phyloP scores from a whole-genome alignment of 2,329 filamentous ascomycete genomes.

The Magnaporthiopsis incrustans region DNA sequence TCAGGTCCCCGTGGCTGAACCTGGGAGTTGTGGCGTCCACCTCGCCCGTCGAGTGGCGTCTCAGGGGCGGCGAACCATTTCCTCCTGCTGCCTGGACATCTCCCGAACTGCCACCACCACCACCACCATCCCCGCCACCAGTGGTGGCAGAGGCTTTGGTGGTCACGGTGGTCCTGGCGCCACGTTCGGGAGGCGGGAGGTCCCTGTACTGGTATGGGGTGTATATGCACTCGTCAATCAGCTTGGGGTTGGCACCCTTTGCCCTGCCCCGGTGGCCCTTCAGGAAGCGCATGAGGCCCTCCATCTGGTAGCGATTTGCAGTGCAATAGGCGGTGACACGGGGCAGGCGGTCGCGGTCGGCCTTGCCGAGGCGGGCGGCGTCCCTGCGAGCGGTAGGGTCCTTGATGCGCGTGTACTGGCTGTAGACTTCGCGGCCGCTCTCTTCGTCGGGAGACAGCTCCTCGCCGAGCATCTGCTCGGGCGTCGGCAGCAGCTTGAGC shows the following conservation, averaged over 20 bases:
- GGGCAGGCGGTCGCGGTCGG: conserved; percentile 78
- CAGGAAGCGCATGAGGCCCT: conserved; percentile 80
- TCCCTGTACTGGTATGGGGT: conserved; percentile 77
- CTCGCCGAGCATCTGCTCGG: conserved; percentile 38
- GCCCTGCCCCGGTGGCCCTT: conserved; percentile 68
- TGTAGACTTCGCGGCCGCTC: conserved; percentile 90
- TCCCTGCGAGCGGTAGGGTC: conserved; percentile 88
- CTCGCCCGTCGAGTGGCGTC: conserved; percentile 69
- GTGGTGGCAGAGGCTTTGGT: conserved; percentile 10
- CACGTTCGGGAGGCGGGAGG: conserved; percentile 29
- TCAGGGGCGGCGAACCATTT: conserved; percentile 13
- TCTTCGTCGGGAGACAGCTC: conserved; percentile 59
- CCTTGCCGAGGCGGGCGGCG: conserved; percentile 86
- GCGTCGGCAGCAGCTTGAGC: conserved; percentile 90
- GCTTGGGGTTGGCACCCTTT: conserved; percentile 75
- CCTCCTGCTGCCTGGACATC: too few species aligned
- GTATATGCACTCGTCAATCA: conserved; percentile 97
- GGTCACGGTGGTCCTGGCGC: conserved; percentile 19
- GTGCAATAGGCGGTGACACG: conserved; percentile 96
- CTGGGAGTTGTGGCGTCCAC: conserved; percentile 50
- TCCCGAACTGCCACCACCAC: too few species aligned
- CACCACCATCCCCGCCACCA: not conserved
- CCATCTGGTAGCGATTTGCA: conserved; percentile 83
- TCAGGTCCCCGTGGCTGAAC: conserved; percentile 53
- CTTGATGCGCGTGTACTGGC: conserved; percentile 95